phyloP scores from a whole-genome alignment of 169 alveolate species.

The Plasmodium vivax region DNA sequence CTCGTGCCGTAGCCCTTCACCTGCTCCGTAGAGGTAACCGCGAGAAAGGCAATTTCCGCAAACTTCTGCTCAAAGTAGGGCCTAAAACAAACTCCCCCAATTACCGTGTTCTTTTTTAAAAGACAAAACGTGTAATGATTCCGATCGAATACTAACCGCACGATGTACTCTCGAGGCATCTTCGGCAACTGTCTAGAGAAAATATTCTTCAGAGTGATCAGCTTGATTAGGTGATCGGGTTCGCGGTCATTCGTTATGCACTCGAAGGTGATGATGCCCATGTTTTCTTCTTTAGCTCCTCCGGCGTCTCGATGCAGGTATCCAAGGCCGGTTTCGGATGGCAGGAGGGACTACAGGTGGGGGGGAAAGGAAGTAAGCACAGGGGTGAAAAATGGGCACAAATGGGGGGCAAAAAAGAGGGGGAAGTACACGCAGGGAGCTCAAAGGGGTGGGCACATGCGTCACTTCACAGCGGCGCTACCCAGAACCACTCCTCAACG shows the following conservation, averaged over 20 bases:
- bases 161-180: constrained; percentile 99
- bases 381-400: not conserved
- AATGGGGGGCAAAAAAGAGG: not conserved
- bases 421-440: not conserved
- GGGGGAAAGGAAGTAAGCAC: not conserved
- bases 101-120: constrained; percentile 91
- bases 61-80: constrained; percentile 93
- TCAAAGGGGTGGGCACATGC: not conserved
- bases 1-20: constrained; percentile 99
- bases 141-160: constrained; percentile 96
- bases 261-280: constrained; percentile 91
- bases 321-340: constrained; percentile 93
- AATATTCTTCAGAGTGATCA: constrained; percentile 94
- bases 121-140: constrained; percentile 96
- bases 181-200: constrained; percentile 97
- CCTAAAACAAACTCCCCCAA: constrained; percentile 98
- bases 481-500: too few species aligned
- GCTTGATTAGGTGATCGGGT: constrained; percentile 89
- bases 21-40: constrained; percentile 97
- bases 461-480: not conserved
- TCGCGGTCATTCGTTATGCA: constrained; percentile 93
- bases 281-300: constrained; percentile 92
- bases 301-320: constrained; percentile 93
- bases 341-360: constrained; percentile 80
- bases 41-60: constrained; percentile 99